A percentile compares a stretch with the other conserved stretches of the same genome.
These are phyloP conservation scores for Hibiscus syriacus DNA, from an alignment of 345 rosid species.

Conservation along the genomic window DNA sequence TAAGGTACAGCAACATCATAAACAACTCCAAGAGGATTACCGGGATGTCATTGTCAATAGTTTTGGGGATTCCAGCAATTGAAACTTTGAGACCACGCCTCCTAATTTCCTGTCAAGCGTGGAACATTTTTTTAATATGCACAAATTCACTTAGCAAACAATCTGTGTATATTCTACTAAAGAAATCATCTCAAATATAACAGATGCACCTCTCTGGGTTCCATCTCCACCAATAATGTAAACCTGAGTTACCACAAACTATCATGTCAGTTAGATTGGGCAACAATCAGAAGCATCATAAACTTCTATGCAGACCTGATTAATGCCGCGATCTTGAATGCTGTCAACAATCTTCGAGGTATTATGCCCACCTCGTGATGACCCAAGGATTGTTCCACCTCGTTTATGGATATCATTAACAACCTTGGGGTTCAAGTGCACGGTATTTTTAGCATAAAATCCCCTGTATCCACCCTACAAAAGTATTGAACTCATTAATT, in stretches of 20 bases:
- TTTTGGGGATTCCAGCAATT: constrained; percentile 67
- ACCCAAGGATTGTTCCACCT: constrained; percentile 75
- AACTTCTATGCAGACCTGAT: constrained; percentile 37
- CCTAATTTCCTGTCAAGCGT: constrained; percentile 40
- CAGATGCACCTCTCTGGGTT: constrained; percentile 64
- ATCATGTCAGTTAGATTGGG: background rate
- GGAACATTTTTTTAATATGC: background rate
- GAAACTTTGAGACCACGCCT: constrained; percentile 70
- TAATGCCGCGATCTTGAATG: constrained; percentile 81
- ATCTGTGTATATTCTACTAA: background rate
- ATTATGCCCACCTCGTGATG: constrained; percentile 77
- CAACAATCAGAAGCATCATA: background rate
- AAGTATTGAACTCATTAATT: background rate
- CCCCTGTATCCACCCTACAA: constrained; percentile 81
- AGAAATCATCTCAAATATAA: constrained; percentile 44
- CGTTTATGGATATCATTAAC: constrained; percentile 75
- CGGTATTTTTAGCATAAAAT: constrained; percentile 62
- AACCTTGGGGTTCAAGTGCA: constrained; percentile 45
- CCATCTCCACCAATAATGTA: constrained; percentile 92
- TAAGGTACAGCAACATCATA: background rate
- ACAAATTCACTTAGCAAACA: background rate
- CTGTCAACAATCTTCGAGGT: constrained; percentile 73
- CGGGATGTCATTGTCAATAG: constrained; percentile 79
- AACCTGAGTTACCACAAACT: constrained; percentile 31
- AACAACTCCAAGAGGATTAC: constrained; percentile 15